Evolutionary conservation across 2,329 filamentous ascomycete species (phyloP).

Genomic region (Cladosporium phlei): DNA sequence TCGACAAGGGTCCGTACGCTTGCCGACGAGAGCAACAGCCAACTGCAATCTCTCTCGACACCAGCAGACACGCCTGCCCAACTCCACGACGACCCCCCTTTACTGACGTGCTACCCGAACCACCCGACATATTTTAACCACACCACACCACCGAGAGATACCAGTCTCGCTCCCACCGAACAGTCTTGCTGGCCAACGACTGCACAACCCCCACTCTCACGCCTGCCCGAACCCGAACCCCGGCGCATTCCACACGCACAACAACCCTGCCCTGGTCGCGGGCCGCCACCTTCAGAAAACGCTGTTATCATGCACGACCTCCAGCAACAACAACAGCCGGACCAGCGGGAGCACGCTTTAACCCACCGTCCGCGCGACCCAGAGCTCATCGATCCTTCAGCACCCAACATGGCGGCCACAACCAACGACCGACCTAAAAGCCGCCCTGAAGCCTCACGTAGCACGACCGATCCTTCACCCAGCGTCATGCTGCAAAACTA

Average conservation of each 20-base stretch:
- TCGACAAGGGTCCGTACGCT: no score
- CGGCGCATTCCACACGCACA: slow-evolving; percentile 7
- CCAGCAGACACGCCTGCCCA: neutral
- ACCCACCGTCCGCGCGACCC: neutral
- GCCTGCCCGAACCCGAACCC: neutral
- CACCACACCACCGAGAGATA: neutral
- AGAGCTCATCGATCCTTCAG: neutral
- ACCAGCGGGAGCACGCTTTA: neutral
- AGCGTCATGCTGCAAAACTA: slow-evolving; percentile 27
- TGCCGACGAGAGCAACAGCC: neutral
- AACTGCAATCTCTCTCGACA: slow-evolving; percentile 5
- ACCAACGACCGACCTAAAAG: slow-evolving; percentile 6
- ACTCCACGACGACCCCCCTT: neutral
- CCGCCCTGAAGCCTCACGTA: slow-evolving; percentile 24
- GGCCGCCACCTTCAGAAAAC: slow-evolving; percentile 7
- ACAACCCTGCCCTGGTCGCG: slow-evolving; percentile 1
- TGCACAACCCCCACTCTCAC: neutral
- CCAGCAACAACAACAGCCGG: slow-evolving; percentile 3
- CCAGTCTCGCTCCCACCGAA: neutral
- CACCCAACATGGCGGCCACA: slow-evolving; percentile 1
- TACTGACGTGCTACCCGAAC: no score
- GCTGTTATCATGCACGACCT: slow-evolving; percentile 8
- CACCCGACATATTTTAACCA: no score
- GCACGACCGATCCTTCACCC: slow-evolving; percentile 36
- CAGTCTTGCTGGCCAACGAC: slow-evolving; percentile 11